Evolutionary conservation across 2,329 filamentous ascomycete genomes (phyloP).

Genomic region (Clarireedia monteithiana): DNA sequence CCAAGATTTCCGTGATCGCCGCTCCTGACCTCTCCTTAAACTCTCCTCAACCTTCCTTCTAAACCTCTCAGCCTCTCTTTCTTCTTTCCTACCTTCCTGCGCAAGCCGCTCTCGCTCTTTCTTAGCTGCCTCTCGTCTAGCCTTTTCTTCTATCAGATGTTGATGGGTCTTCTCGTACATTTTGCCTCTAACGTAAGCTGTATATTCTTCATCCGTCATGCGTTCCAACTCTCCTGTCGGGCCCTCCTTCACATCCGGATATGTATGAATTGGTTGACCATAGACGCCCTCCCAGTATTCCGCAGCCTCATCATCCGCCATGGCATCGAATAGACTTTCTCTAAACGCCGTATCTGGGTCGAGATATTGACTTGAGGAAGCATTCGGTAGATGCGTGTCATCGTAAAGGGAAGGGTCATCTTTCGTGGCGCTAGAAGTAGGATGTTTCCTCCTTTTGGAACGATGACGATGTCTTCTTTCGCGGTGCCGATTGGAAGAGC

Average conservation of each 20-base stretch:
- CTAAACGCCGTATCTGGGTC: conserved; percentile 74
- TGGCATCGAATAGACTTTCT: conserved; percentile 90
- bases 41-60: conserved; percentile 61
- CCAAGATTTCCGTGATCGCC: conserved; percentile 43
- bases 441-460: conserved; percentile 20
- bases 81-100: conserved; percentile 32
- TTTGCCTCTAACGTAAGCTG: conserved; percentile 69
- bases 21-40: conserved; percentile 57
- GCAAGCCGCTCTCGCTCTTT: conserved; percentile 38
- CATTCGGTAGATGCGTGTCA: conserved; percentile 33
- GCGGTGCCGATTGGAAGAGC: conserved; percentile 9
- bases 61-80: conserved; percentile 38
- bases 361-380: conserved; percentile 35
- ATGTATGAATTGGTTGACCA: conserved; percentile 85
- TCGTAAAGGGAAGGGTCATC: conserved; percentile 32
- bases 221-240: conserved; percentile 57
- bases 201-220: conserved; percentile 93
- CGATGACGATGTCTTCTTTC: conserved; percentile 20
- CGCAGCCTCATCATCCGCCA: conserved; percentile 94
- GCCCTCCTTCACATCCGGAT: conserved; percentile 41
- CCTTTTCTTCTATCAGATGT: conserved; percentile 70
- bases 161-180: conserved; percentile 97
- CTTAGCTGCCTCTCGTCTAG: conserved; percentile 48
- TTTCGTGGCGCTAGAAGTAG: conserved; percentile 11
- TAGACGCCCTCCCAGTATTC: conserved; percentile 96